Percentiles rank a stretch among this genome's conserved stretches.
Evolutionary conservation across 2,329 filamentous ascomycete species (phyloP).

Genomic region (Colletotrichum aenigma): DNA sequence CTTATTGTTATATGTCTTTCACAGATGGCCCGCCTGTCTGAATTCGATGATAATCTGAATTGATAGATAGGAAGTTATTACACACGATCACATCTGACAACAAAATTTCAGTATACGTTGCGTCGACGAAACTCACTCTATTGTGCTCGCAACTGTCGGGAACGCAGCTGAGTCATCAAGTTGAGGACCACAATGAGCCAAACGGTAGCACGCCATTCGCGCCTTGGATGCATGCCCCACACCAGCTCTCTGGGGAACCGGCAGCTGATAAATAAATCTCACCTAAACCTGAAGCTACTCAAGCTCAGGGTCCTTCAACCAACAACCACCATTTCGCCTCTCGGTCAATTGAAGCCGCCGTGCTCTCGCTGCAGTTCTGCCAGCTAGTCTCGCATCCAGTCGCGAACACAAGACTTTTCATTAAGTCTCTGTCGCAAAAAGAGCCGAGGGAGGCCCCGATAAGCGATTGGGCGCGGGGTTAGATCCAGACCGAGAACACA

Average conservation of each 20-base stretch:
- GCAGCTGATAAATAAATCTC: background rate
- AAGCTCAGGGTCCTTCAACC: background rate
- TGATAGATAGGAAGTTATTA: background rate
- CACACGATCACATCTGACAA: background rate
- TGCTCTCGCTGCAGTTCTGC: background rate
- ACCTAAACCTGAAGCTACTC: background rate
- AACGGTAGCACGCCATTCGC: background rate
- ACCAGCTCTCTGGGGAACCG: background rate
- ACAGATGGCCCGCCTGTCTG: background rate
- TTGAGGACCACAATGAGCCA: background rate
- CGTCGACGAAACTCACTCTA: background rate
- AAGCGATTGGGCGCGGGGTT: constrained; percentile 5
- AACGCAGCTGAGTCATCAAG: background rate
- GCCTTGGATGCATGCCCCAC: background rate
- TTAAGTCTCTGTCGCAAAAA: background rate
- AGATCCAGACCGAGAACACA: background rate
- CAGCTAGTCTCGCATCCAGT: background rate
- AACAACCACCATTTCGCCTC: background rate
- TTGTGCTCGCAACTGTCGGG: background rate
- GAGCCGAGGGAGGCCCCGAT: background rate
- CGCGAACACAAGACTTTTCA: background rate
- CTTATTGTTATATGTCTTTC: background rate
- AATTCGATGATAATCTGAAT: background rate
- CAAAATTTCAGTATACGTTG: background rate
- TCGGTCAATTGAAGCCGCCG: background rate